Percentiles rank a stretch among this genome's conserved stretches.
phyloP scores from a whole-genome alignment of 306 rosid genomes.

The Elaeagnus macrophylla region DNA sequence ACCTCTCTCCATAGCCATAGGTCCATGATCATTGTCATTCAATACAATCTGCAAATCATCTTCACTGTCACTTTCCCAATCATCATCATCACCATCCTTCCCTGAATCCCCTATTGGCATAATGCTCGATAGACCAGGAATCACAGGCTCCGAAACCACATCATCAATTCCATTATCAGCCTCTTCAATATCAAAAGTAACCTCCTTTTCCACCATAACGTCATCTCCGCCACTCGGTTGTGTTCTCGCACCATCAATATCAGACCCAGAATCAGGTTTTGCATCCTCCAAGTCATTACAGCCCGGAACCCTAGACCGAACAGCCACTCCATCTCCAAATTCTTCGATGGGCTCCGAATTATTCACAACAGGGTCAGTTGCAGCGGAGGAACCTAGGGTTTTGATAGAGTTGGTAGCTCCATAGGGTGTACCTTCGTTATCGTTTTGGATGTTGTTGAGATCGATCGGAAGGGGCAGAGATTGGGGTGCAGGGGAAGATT shows the following conservation, averaged over 20 bases:
- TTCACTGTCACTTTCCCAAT: conserved; percentile 93
- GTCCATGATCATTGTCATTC: conserved; percentile 59
- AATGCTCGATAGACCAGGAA: conserved; percentile 57
- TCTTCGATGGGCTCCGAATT: conserved; percentile 5
- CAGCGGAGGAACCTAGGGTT: conserved; percentile 23
- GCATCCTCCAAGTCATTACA: conserved; percentile 18
- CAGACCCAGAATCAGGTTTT: conserved; percentile 20
- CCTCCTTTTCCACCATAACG: conserved; percentile 57
- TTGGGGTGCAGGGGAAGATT: conserved; percentile 22
- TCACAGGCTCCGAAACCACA: conserved; percentile 49
- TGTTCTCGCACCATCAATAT: not conserved
- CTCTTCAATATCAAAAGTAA: conserved; percentile 86
- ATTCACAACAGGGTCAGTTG: conserved; percentile 12
- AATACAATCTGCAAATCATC: conserved; percentile 95
- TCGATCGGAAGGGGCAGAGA: conserved; percentile 43
- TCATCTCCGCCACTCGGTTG: conserved; percentile 14
- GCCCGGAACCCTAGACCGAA: conserved; percentile 12
- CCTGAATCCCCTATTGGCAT: conserved; percentile 15
- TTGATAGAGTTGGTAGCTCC: conserved; percentile 31
- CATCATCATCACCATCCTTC: conserved; percentile 36
- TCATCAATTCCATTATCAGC: conserved; percentile 22
- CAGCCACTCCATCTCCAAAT: not conserved
- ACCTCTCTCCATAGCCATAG: conserved; percentile 65
- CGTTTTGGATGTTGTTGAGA: conserved; percentile 37
- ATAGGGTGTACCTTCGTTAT: conserved; percentile 28